A percentile compares a stretch with the other conserved stretches of the same genome.
Conservation (phyloP, 805 yeast species). For the Alloascoidea hylecoeti region DNA sequence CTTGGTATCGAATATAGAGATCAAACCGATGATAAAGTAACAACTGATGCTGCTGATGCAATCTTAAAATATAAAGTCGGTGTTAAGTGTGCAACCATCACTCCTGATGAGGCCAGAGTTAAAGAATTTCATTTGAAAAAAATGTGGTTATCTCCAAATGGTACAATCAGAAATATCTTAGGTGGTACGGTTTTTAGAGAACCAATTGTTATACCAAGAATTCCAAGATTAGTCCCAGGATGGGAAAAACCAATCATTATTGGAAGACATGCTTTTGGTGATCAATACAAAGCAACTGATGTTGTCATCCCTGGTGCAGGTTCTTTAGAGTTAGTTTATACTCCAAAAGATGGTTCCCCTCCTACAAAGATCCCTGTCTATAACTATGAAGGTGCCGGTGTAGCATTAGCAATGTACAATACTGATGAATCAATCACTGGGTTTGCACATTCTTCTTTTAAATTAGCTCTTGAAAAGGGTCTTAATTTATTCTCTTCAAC, state of each 20-base stretch:
- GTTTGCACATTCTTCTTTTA: constrained; percentile 71
- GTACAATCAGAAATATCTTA: constrained; percentile 67
- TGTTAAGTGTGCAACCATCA: constrained; percentile 74
- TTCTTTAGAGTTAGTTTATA: constrained; percentile 47
- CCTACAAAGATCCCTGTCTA: constrained; percentile 36
- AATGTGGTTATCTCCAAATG: constrained; percentile 83
- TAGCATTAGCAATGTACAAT: constrained; percentile 73
- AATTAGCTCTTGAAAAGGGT: constrained; percentile 50
- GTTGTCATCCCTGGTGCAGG: constrained; percentile 56
- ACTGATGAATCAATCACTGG: constrained; percentile 67
- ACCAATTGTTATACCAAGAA: constrained; percentile 65
- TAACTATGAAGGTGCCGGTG: constrained; percentile 55
- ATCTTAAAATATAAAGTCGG: constrained; percentile 67
- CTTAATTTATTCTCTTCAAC: constrained; percentile 59
- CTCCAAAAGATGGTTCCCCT: constrained; percentile 44
- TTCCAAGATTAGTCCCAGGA: constrained; percentile 64
- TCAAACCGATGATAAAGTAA: constrained; percentile 55
- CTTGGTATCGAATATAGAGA: constrained; percentile 58
- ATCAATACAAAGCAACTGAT: constrained; percentile 75
- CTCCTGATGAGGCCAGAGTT: constrained; percentile 74
- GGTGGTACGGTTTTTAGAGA: constrained; percentile 82
- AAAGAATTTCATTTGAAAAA: constrained; percentile 58
- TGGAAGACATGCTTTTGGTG: constrained; percentile 81
- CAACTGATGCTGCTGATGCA: constrained; percentile 69
- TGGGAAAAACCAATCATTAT: constrained; percentile 78